A percentile compares a stretch with the other conserved stretches of the same genome.
phyloP scores from a whole-genome alignment of 2,329 filamentous ascomycete genomes.

The Coleophoma crateriformis region DNA sequence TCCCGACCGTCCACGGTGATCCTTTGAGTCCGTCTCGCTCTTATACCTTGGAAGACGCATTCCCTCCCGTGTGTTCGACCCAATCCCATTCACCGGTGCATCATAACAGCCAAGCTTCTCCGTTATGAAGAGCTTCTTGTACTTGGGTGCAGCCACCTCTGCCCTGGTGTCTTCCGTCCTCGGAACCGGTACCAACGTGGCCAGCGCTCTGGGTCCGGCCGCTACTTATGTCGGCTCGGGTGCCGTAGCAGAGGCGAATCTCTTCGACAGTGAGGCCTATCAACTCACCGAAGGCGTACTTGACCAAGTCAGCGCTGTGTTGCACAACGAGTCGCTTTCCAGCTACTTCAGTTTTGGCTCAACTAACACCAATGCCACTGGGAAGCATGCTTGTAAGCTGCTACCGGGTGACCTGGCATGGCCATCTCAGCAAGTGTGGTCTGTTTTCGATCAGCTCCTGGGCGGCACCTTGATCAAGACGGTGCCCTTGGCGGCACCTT shows the following conservation, averaged over 20 bases:
- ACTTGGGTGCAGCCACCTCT: background rate
- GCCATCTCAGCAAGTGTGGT: slow-evolving; percentile 42
- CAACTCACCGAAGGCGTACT: slow-evolving; percentile 15
- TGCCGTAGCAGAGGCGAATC: background rate
- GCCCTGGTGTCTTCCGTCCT: background rate
- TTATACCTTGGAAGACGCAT: background rate
- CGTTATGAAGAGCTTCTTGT: background rate
- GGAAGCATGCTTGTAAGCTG: slow-evolving; percentile 11
- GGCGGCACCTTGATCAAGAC: slow-evolving; percentile 37
- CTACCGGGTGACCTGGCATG: slow-evolving; percentile 29
- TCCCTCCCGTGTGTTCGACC: background rate
- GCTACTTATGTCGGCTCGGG: background rate
- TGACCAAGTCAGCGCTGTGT: background rate
- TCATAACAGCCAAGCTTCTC: background rate
- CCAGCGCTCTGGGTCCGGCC: background rate
- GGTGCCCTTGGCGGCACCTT: slow-evolving; percentile 36
- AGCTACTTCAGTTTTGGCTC: slow-evolving; percentile 7
- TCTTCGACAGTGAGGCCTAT: slow-evolving; percentile 8
- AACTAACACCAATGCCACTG: slow-evolving; percentile 5
- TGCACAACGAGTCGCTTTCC: background rate
- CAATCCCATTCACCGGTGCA: too few relatives aligned
- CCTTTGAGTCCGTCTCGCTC: background rate
- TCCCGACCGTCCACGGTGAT: too few relatives aligned
- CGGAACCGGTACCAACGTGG: background rate
- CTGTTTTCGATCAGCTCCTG: slow-evolving; percentile 36